Evolutionary conservation across 1,284 basidiomycete genomes (phyloP).

Genomic region (Tilletia caries): DNA sequence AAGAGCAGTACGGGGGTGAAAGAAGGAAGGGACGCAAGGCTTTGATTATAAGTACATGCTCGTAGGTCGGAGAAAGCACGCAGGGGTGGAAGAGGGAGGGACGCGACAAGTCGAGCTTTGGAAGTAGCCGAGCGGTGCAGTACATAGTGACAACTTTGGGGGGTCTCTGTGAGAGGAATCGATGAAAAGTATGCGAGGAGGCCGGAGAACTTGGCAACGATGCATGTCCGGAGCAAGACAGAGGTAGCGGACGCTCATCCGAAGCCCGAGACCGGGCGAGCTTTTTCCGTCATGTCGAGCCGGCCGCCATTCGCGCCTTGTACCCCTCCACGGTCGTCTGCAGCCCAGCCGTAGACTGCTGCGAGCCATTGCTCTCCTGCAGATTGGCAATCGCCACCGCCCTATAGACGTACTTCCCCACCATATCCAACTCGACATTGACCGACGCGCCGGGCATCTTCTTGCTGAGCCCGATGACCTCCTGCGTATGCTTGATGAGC

Average conservation of each 20-base stretch:
- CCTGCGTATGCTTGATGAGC: conserved; percentile 53
- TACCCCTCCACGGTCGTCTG: conserved; percentile 4
- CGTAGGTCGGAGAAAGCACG: neutral
- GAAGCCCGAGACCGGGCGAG: too few relatives aligned
- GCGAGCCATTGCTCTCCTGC: neutral
- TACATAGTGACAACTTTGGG: too few relatives aligned
- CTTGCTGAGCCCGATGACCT: conserved; percentile 44
- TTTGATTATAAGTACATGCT: conserved; percentile 11
- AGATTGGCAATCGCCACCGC: conserved; percentile 32
- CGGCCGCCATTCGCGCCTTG: conserved; percentile 6
- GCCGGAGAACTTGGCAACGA: too few relatives aligned
- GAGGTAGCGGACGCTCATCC: too few relatives aligned
- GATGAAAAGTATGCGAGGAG: too few relatives aligned
- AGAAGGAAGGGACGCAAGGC: neutral
- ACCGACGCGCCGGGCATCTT: conserved; percentile 48
- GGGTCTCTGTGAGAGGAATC: too few relatives aligned
- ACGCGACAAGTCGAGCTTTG: too few relatives aligned
- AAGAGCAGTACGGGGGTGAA: neutral
- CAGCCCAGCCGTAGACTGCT: neutral
- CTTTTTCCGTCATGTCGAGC: neutral
- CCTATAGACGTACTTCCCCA: conserved; percentile 51
- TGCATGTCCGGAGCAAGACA: too few relatives aligned
- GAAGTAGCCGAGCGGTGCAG: too few relatives aligned
- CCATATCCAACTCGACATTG: conserved; percentile 53
- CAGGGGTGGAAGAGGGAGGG: neutral